Evolutionary conservation across 2,329 filamentous ascomycete species (phyloP), one percentile per base, ranked within the genome.

Genomic region (Hymenoscyphus infarciens): DNA sequence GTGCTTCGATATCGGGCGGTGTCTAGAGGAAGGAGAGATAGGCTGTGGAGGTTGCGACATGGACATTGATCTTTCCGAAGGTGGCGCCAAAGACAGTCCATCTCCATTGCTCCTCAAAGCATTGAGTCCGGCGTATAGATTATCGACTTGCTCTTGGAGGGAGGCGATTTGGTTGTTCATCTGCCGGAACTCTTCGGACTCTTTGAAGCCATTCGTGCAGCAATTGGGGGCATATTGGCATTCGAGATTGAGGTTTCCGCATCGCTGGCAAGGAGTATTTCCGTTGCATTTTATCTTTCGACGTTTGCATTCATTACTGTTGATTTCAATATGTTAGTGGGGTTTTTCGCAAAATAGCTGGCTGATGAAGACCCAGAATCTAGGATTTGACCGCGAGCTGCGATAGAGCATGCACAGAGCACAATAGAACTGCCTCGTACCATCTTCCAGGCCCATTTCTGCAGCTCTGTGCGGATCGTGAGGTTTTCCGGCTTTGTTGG

Each of bases 131-230:
- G 85, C 84, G 72, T 88, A 91, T 35, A 98, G 83, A 66, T 83
- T 83, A 64, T 91, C 87, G 71, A 97, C 89, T 77, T 97, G 92
- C 61, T 94, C 88, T 75, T 97, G 92, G 27, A 97, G 82, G 8
- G 83, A 82, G 11, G 80, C 79, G 63, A 97, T 85, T 68, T 95
- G 89, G 38, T 83, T 80, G 61, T 86, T 85, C 87, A 97, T 92
- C 42, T 87, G 83, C 72, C 87, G 90, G 80, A 92, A 97, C 74
- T 97, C 93, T 10, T 96, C 91, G 56, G 92, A 92, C 71, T 97
- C 93, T 75, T 94, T 95, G 82, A 97, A 92, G 75, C 85, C 92
- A 79, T 86, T 93, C 66, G 84, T 78, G 73, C 85, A 87, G 74
- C 86, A 87, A 71, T 87, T 87, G 15, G 85, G 82, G 5, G 86